Evolutionary conservation across 192 early-diverging fungal species (phyloP).

Genomic region (Backusella westeae): DNA sequence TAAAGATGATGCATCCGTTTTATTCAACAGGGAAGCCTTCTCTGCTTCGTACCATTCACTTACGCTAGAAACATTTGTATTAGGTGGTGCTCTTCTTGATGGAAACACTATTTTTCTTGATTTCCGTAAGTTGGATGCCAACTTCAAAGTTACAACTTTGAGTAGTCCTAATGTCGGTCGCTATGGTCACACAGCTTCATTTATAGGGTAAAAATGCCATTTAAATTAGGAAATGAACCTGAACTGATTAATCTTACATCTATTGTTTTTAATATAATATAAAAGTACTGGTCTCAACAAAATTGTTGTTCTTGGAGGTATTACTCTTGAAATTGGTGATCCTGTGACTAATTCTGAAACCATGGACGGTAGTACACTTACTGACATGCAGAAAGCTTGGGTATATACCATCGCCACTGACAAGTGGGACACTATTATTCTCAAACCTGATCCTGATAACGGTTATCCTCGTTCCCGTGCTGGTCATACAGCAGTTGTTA

Average conservation of each 20-base stretch:
- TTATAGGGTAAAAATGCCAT: slow-evolving; percentile 13
- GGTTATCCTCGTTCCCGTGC: neutral
- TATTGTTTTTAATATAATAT: neutral
- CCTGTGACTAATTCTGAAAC: neutral
- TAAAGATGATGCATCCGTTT: too few species aligned
- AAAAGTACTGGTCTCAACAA: too few species aligned
- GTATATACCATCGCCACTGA: slow-evolving; percentile 23
- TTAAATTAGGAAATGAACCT: neutral
- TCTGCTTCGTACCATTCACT: slow-evolving; percentile 5
- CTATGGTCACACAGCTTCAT: slow-evolving; percentile 26
- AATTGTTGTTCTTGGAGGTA: slow-evolving; percentile 15
- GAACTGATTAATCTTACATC: neutral
- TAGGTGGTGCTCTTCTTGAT: slow-evolving; percentile 11
- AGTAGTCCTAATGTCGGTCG: neutral
- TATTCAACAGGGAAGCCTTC: slow-evolving; percentile 5
- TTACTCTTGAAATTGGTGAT: neutral
- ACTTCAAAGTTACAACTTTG: neutral
- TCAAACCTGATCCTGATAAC: neutral
- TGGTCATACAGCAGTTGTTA: slow-evolving; percentile 26
- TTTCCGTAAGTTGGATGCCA: slow-evolving; percentile 14
- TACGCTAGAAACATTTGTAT: slow-evolving; percentile 10
- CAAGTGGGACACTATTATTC: neutral
- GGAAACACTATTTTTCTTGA: neutral
- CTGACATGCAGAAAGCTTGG: slow-evolving; percentile 4
- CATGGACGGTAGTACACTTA: neutral